phyloP scores from a whole-genome alignment of 2,329 filamentous ascomycete species.

The Microcyclospora pomicola region DNA sequence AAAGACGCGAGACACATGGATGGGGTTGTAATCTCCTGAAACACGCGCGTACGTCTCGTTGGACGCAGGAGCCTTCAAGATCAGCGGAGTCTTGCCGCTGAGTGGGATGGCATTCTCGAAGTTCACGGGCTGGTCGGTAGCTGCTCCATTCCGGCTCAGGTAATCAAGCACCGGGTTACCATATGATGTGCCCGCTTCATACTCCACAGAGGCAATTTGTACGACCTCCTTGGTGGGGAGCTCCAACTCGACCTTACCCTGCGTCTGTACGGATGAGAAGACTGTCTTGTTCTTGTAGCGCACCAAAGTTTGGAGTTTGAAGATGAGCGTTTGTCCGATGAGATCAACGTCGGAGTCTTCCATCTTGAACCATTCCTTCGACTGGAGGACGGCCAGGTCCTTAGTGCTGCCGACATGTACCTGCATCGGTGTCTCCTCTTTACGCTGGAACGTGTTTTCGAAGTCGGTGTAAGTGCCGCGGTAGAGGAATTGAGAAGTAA shows the following conservation, averaged over 20 bases:
- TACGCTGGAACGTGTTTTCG: slow-evolving; percentile 97
- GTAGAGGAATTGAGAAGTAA: slow-evolving; percentile 96
- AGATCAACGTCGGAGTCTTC: slow-evolving; percentile 76
- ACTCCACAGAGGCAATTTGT: slow-evolving; percentile 93
- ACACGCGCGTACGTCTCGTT: slow-evolving; percentile 98
- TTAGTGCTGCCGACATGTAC: slow-evolving; percentile 74
- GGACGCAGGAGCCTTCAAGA: slow-evolving; percentile 79
- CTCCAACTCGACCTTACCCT: slow-evolving; percentile 84
- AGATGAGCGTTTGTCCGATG: slow-evolving; percentile 82
- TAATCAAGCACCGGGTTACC: slow-evolving; percentile 97
- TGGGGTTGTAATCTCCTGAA: slow-evolving; percentile 96
- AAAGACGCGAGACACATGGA: slow-evolving; percentile 95
- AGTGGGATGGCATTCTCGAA: slow-evolving; percentile 97
- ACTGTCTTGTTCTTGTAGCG: slow-evolving; percentile 91
- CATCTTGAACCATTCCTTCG: slow-evolving; percentile 94
- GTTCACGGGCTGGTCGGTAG: slow-evolving; percentile 88
- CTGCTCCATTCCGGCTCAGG: slow-evolving; percentile 76
- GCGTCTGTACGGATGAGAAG: slow-evolving; percentile 81
- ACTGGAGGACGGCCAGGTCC: slow-evolving; percentile 84
- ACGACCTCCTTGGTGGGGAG: slow-evolving; percentile 94
- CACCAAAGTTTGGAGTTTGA: slow-evolving; percentile 84
- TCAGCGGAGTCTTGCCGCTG: slow-evolving; percentile 77
- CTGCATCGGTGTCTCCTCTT: slow-evolving; percentile 89
- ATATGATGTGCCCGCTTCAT: slow-evolving; percentile 78
- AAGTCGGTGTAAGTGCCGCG: slow-evolving; percentile 84